Evolutionary conservation across 805 yeast species (phyloP), one percentile per base, ranked within the genome.

Genomic region (Teunomyces barrocoloradensis): DNA sequence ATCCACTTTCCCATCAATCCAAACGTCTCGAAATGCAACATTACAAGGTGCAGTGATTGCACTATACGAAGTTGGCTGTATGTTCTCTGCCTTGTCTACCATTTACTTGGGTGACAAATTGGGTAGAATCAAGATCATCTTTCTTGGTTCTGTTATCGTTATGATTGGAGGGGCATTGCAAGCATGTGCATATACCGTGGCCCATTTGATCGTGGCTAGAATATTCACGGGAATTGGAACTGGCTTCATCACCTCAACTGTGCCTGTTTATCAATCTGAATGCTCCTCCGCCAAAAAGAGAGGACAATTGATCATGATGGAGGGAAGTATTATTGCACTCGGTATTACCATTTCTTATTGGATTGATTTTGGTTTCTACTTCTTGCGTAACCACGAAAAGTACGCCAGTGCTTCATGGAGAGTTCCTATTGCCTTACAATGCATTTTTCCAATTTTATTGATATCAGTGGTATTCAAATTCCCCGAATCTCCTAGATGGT

Each of bases 401-500:
- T 37, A 42, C 38, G 60, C 61, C 7, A 64, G 63, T 37, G 57
- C 56, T 20, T 54, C 66, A 46, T 71, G 73, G 66, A 57, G 73
- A 49, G 61, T 59, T 54, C 71, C 68, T 46, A 62, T 58, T 45
- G 69, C 65, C 23, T 67, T 58, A 57, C 73, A 60, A 53, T 52
- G 56, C 25, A 39, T 60, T 6, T 60, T 60, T 43, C 60, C 64
- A 2, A 30, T 59, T 7, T 32, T 55, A 5, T 29, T 50, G 20
- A 29, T 50, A 4, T 15, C 40, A 9, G 30, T 53, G 25, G 51
- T 58, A 13, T 55, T 57, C 49, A 49, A 50, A 21, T 60, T 69
- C 28, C 78, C 79, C 1, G 78, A 74, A 54, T 70, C 77, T 9
- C 79, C 79, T 18, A 63, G 78, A 59, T 72, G 75, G 73, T 54